A percentile compares a stretch with the other conserved stretches of the same genome.
Conservation (phyloP, 1,284 basidiomycete genomes). For the Phlebopus sp. region DNA sequence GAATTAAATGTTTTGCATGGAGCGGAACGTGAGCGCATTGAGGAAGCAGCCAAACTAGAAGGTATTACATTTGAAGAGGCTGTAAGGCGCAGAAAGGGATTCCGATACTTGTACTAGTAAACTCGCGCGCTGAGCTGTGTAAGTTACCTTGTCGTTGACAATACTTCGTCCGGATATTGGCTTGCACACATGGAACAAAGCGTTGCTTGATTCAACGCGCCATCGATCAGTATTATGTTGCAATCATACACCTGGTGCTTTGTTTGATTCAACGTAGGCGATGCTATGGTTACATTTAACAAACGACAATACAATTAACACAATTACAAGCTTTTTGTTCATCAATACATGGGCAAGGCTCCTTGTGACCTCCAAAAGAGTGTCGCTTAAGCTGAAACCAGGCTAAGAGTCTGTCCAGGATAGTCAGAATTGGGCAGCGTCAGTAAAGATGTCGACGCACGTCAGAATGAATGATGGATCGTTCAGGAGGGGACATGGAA, state of each 20-base stretch:
- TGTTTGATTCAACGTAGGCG: no score
- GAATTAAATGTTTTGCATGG: slow-evolving; percentile 43
- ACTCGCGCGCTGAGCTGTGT: neutral
- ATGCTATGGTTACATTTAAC: neutral
- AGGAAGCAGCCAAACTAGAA: slow-evolving; percentile 49
- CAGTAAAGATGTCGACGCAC: slow-evolving; percentile 27
- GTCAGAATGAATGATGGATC: slow-evolving; percentile 33
- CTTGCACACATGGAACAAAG: no score
- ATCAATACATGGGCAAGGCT: slow-evolving; percentile 6
- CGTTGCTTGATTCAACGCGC: no score
- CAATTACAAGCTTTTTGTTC: slow-evolving; percentile 20
- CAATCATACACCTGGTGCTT: neutral
- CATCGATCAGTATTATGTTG: no score
- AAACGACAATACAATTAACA: slow-evolving; percentile 21
- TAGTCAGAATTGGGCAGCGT: neutral
- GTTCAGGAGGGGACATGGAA: slow-evolving; percentile 56
- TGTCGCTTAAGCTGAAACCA: neutral
- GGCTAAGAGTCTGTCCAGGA: neutral
- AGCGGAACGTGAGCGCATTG: slow-evolving; percentile 41
- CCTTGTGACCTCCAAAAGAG: neutral
- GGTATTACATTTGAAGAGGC: slow-evolving; percentile 52
- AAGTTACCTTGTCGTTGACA: neutral
- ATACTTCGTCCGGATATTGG: no score
- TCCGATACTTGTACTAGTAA: slow-evolving; percentile 22
- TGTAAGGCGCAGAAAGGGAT: slow-evolving; percentile 42